Evolutionary conservation across 441 rosid genomes (phyloP).

Genomic region (Adansonia gregorii): DNA sequence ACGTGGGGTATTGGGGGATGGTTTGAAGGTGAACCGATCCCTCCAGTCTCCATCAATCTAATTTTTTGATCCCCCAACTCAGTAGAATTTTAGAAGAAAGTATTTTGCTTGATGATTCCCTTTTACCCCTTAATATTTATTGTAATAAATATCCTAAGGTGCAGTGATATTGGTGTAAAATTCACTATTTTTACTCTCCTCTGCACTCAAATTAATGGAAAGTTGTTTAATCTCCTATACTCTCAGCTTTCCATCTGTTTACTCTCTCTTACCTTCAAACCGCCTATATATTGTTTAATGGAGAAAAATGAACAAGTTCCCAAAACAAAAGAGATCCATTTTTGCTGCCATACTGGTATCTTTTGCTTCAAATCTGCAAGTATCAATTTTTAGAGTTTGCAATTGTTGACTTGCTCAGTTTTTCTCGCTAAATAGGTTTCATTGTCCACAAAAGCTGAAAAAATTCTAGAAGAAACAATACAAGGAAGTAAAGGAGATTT

Average conservation of each 20-base stretch:
- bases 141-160: background rate
- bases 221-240: background rate
- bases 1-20: constrained; percentile 4
- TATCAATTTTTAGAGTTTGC: constrained; percentile 10
- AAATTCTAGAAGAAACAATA: constrained; percentile 70
- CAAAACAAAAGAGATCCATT: background rate
- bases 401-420: constrained; percentile 23
- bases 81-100: background rate
- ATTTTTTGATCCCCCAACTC: background rate
- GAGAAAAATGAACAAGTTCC: background rate
- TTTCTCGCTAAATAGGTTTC: constrained; percentile 69
- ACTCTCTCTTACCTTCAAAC: background rate
- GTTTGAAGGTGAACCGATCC: background rate
- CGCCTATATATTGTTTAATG: background rate
- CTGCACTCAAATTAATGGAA: background rate
- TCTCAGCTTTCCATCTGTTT: background rate
- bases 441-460: constrained; percentile 76
- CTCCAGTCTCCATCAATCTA: background rate
- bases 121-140: background rate
- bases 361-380: constrained; percentile 19
- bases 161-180: background rate
- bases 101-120: constrained; percentile 4
- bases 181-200: background rate
- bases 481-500: constrained; percentile 74
- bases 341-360: constrained; percentile 19